Evolutionary conservation across 306 rosid species (phyloP), one percentile per base, ranked within the genome.

Genomic region (Quercus ilex): DNA sequence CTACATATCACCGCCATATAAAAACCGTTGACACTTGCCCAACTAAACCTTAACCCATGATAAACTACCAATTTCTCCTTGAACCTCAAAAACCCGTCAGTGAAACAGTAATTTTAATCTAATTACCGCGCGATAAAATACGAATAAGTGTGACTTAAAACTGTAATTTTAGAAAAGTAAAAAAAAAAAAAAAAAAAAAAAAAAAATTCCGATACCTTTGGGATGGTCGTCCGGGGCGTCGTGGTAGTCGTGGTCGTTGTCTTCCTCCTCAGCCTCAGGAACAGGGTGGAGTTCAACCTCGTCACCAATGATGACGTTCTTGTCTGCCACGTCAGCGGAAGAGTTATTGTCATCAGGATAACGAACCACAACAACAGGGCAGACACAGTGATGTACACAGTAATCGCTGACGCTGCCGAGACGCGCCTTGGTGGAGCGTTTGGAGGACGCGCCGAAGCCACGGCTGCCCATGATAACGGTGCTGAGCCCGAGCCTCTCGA

Each of bases 401-500:
- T 95, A 95, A 65, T 91, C 93, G 49, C 98, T 91, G 0, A 95
- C 96, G 64, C 98, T 95, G 0, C 99, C 99, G 3, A 95, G 95
- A 79, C 92, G 86, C 4, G 76, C 78, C 74, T 87, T 91, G 1
- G 83, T 6, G 23, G 74, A 76, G 13, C 94, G 76, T 87, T 84
- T 91, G 0, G 88, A 75, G 5, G 97, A 49, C 17, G 53, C 97
- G 18, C 98, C 97, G 28, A 89, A 88, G 23, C 99, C 98, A 12
- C 97, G 81, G 79, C 99, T 93, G 5, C 98, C 99, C 99, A 96
- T 96, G 70, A 96, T 86, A 46, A 96, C 92, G 46, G 94, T 97
- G 78, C 96, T 88, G 31, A 95, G 96, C 26, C 93, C 92, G 5
- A 95, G 79, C 83, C 99, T 85, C 93, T 95, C 97, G 10, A 95